These are phyloP conservation scores for Calocybe cyanea DNA, from an alignment of 768 basidiomycete genomes.

Conservation along the genomic window DNA sequence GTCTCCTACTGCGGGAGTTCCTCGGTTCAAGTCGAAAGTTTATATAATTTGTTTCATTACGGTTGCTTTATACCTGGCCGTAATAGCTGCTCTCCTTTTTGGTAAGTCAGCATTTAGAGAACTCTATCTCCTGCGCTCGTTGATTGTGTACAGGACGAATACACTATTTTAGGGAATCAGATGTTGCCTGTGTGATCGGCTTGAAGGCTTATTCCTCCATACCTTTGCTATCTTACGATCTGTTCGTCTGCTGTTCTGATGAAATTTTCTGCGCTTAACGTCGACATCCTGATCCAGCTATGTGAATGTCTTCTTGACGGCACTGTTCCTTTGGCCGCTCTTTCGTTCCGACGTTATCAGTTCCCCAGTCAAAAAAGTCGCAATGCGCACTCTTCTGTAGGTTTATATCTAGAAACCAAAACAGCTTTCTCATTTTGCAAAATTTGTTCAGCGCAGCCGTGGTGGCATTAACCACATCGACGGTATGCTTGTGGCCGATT, in stretches of 20 bases:
- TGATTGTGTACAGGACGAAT: conserved; percentile 27
- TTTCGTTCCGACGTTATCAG: conserved; percentile 29
- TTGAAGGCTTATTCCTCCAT: conserved; percentile 39
- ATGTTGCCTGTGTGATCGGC: conserved; percentile 45
- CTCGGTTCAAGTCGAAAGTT: conserved; percentile 35
- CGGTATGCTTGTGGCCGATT: conserved; percentile 20
- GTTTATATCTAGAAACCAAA: conserved; percentile 8
- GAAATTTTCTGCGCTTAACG: neutral
- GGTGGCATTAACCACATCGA: conserved; percentile 45
- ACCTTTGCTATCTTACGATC: conserved; percentile 42
- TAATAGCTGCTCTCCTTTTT: conserved; percentile 35
- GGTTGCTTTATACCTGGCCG: conserved; percentile 33
- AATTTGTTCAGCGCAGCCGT: conserved; percentile 23
- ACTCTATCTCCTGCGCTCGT: neutral
- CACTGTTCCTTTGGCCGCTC: conserved; percentile 46
- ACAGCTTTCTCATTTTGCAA: neutral
- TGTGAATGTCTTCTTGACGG: conserved; percentile 24
- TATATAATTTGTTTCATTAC: conserved; percentile 37
- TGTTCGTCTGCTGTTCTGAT: conserved; percentile 25
- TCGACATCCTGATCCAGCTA: neutral
- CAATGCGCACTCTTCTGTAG: conserved; percentile 40
- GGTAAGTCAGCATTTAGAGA: conserved; percentile 22
- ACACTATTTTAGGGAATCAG: conserved; percentile 25
- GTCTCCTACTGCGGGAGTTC: conserved; percentile 27
- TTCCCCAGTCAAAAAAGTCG: conserved; percentile 31